Percentiles rank a stretch among this genome's conserved stretches.
phyloP scores from a whole-genome alignment of 495 filamentous ascomycete species.

The Astrothelium subdiscretum region DNA sequence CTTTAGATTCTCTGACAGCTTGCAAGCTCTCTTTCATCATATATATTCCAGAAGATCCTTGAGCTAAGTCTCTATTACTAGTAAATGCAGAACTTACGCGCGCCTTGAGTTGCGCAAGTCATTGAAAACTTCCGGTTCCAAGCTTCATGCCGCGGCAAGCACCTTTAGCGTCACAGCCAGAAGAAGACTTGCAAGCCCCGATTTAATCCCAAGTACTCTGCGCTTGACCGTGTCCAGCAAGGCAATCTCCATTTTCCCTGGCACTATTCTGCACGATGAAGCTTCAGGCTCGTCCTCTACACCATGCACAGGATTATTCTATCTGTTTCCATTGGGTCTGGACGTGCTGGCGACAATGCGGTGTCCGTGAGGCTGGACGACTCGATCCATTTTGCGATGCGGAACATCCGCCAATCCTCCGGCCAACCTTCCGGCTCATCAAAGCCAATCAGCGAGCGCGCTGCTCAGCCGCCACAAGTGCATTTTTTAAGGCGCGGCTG shows the following conservation, averaged over 20 bases:
- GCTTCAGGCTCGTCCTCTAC: neutral
- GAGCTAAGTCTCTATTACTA: neutral
- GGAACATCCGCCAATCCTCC: neutral
- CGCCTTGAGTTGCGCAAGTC: neutral
- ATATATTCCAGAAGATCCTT: neutral
- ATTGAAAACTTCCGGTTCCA: neutral
- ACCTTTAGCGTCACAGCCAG: neutral
- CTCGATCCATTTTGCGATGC: conserved; percentile 2
- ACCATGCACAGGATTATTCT: neutral
- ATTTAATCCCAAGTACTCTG: neutral
- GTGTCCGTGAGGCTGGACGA: neutral
- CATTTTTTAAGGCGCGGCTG: neutral
- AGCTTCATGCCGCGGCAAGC: neutral
- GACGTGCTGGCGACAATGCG: neutral
- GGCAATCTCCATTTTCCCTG: neutral
- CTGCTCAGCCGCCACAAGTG: neutral
- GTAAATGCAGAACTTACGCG: neutral
- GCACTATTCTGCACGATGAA: neutral
- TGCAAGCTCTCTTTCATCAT: neutral
- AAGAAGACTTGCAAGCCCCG: neutral
- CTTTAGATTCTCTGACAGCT: conserved; percentile 1
- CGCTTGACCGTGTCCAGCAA: neutral
- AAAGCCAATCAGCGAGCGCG: conserved; percentile 1
- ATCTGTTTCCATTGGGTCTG: neutral
- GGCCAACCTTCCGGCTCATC: conserved; percentile 1